Conservation (phyloP, 495 filamentous ascomycete genomes). For the Zalerion maritima region DNA sequence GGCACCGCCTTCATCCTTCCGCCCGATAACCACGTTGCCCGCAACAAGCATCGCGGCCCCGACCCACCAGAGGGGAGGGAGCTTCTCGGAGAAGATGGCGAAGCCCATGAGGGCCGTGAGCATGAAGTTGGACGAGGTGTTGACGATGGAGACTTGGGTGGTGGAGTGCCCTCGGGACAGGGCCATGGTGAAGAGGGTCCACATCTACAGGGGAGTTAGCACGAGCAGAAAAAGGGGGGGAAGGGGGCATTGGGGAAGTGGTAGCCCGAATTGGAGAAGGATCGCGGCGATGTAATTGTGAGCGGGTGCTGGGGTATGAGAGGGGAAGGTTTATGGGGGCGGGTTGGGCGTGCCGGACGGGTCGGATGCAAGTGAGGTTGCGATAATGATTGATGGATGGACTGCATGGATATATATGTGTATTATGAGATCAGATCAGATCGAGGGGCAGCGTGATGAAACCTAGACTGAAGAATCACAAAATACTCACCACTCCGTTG, state of each 20-base stretch:
- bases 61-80: constrained; percentile 75
- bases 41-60: constrained; percentile 74
- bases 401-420: too few species aligned
- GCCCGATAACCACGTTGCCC: constrained; percentile 82
- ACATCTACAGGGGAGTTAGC: constrained; percentile 43
- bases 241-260: not conserved
- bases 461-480: too few species aligned
- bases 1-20: constrained; percentile 46
- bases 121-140: constrained; percentile 87
- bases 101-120: constrained; percentile 75
- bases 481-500: constrained; percentile 54
- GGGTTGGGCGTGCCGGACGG: not conserved
- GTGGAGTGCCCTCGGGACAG: constrained; percentile 71
- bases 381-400: too few species aligned
- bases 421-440: too few species aligned
- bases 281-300: too few species aligned
- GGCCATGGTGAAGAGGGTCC: constrained; percentile 75
- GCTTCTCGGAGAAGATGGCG: constrained; percentile 53
- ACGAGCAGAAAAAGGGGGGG: not conserved
- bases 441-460: too few species aligned
- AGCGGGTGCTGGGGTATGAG: too few species aligned
- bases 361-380: too few species aligned
- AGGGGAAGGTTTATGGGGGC: constrained; percentile 1
- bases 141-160: constrained; percentile 82
- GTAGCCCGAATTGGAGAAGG: too few species aligned